Percentiles rank a stretch among this genome's conserved stretches.
These are phyloP conservation scores for Mortierella sp. DNA, from an alignment of 371 early-diverging fungal species.

Conservation along the genomic window DNA sequence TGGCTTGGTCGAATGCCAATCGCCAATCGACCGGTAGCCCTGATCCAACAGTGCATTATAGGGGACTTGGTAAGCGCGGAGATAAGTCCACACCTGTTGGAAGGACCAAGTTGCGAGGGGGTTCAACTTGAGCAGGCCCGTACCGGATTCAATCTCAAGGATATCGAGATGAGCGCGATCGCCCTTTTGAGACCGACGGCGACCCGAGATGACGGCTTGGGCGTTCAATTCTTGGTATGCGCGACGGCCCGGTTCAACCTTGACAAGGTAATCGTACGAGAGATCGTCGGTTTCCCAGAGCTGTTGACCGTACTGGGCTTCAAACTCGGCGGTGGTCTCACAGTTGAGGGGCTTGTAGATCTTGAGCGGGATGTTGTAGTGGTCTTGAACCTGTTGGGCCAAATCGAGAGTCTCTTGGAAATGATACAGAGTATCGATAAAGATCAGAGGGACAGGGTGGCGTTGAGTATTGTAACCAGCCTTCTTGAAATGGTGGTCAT, in stretches of 20 bases:
- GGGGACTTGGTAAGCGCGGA: conserved; percentile 89
- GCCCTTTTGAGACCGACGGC: conserved; percentile 91
- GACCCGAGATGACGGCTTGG: conserved; percentile 89
- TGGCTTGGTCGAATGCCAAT: conserved; percentile 92
- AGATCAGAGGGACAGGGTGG: conserved; percentile 86
- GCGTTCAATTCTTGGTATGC: conserved; percentile 85
- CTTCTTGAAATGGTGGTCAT: conserved; percentile 35
- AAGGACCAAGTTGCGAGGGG: conserved; percentile 92
- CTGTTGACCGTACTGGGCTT: conserved; percentile 75
- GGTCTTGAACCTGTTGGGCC: conserved; percentile 71
- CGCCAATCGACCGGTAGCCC: conserved; percentile 95
- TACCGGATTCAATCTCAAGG: conserved; percentile 82
- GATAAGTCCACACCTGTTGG: conserved; percentile 88
- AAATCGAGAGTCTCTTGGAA: conserved; percentile 91
- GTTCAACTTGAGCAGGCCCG: conserved; percentile 90
- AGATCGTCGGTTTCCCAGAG: conserved; percentile 89
- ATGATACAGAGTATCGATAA: conserved; percentile 94
- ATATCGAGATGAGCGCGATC: conserved; percentile 84
- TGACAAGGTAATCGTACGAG: conserved; percentile 91
- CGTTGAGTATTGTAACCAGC: conserved; percentile 54
- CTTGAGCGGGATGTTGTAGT: conserved; percentile 82
- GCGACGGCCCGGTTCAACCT: conserved; percentile 93
- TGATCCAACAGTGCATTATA: conserved; percentile 91
- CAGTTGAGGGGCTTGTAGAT: conserved; percentile 79
- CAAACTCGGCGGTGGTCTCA: conserved; percentile 77